Percentiles rank a stretch among this genome's conserved stretches.
Evolutionary conservation across 2,329 filamentous ascomycete species (phyloP).

Genomic region (Sporothrix mexicana): DNA sequence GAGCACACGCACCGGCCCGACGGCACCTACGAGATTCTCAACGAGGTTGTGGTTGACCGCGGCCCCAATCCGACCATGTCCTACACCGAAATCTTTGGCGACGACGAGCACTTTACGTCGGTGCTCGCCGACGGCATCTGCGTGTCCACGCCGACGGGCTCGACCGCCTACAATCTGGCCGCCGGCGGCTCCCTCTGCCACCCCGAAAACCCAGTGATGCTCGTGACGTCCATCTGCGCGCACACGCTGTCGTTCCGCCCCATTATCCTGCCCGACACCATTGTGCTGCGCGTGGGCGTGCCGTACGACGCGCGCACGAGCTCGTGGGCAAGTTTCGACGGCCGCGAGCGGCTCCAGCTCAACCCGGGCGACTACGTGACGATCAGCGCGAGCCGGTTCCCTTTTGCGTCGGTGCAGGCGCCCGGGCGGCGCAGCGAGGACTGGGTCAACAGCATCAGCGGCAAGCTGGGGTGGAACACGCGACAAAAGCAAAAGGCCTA

Average conservation of each 20-base stretch:
- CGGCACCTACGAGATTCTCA: constrained; percentile 86
- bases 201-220: constrained; percentile 94
- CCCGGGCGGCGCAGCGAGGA: constrained; percentile 73
- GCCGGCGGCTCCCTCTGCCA: constrained; percentile 95
- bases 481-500: constrained; percentile 74
- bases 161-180: constrained; percentile 93
- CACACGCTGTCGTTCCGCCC: constrained; percentile 94
- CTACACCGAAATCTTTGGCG: constrained; percentile 87
- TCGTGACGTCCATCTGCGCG: constrained; percentile 91
- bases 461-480: constrained; percentile 82
- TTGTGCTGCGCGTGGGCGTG: constrained; percentile 90
- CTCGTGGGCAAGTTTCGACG: constrained; percentile 98
- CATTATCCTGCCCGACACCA: constrained; percentile 96
- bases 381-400: constrained; percentile 75
- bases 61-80: constrained; percentile 96
- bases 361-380: constrained; percentile 82
- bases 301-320: constrained; percentile 88
- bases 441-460: constrained; percentile 81
- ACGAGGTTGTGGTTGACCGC: constrained; percentile 94
- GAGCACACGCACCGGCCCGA: constrained; percentile 85
- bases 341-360: constrained; percentile 83
- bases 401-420: constrained; percentile 77
- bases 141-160: constrained; percentile 91
- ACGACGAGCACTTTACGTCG: constrained; percentile 94
- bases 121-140: constrained; percentile 92